Evolutionary conservation across 805 yeast species (phyloP).

Genomic region (Cyberlindnera galapagoensis): DNA sequence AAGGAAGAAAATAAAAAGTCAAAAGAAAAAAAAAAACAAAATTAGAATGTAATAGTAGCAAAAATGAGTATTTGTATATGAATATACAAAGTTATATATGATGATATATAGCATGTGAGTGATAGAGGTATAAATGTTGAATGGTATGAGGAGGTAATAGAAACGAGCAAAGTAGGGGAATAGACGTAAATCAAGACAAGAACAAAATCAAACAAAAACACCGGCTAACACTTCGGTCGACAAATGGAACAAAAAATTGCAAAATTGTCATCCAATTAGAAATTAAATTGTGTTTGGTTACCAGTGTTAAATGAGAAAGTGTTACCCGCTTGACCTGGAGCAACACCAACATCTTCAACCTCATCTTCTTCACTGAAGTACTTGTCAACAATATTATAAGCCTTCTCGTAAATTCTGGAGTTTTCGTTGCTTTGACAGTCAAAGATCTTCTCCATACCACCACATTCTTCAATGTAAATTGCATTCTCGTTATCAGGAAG

Average conservation of each 20-base stretch:
- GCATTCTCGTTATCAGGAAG: slow-evolving; percentile 78
- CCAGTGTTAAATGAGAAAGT: slow-evolving; percentile 84
- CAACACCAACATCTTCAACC: slow-evolving; percentile 66
- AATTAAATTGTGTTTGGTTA: slow-evolving; percentile 31
- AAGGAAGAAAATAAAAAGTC: background rate
- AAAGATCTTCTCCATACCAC: slow-evolving; percentile 95
- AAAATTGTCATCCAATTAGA: background rate
- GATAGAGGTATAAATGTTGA: no score
- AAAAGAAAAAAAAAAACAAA: slow-evolving; percentile 1
- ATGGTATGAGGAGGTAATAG: no score
- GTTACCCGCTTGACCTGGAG: slow-evolving; percentile 72
- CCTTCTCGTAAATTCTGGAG: slow-evolving; percentile 87
- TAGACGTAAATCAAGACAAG: slow-evolving; percentile 1
- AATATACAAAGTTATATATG: background rate
- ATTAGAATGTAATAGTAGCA: background rate
- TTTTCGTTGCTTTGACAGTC: slow-evolving; percentile 89
- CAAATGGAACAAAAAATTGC: background rate
- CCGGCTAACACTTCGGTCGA: background rate
- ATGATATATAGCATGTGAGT: background rate
- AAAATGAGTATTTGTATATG: background rate
- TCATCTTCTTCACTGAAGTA: slow-evolving; percentile 83
- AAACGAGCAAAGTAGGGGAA: no score
- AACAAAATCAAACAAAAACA: background rate
- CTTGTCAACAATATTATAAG: slow-evolving; percentile 82
- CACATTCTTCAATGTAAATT: slow-evolving; percentile 91